These are phyloP conservation scores for Spathaspora passalidarum DNA, from an alignment of 805 yeast genomes.

Conservation along the genomic window DNA sequence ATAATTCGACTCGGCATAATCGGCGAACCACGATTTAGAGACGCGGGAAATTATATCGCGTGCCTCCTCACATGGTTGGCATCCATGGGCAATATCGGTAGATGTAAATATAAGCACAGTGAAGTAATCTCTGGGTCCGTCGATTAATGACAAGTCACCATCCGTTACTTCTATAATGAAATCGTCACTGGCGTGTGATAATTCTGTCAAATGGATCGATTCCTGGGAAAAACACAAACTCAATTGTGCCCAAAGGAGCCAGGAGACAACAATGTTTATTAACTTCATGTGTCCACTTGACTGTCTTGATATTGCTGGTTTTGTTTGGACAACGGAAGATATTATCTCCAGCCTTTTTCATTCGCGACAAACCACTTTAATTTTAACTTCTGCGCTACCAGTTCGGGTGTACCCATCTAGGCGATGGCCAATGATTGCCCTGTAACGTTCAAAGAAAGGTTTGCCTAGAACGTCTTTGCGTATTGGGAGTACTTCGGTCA, in stretches of 20 bases:
- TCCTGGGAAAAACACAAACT: neutral
- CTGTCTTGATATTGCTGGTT: neutral
- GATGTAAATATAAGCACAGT: slow-evolving; percentile 55
- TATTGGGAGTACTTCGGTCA: too few species aligned
- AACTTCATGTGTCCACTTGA: neutral
- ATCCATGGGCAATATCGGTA: slow-evolving; percentile 37
- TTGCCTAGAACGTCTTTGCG: too few species aligned
- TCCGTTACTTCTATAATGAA: slow-evolving; percentile 43
- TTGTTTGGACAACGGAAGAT: neutral
- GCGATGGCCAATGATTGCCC: too few species aligned
- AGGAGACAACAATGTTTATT: neutral
- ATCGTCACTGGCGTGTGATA: slow-evolving; percentile 13
- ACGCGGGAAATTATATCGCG: slow-evolving; percentile 37
- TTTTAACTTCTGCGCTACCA: too few species aligned
- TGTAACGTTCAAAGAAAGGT: too few species aligned
- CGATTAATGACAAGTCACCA: slow-evolving; percentile 37
- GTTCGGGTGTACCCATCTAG: too few species aligned
- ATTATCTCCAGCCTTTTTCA: too few species aligned
- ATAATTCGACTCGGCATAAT: slow-evolving; percentile 39
- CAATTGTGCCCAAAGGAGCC: neutral
- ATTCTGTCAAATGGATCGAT: slow-evolving; percentile 3
- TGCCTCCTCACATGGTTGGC: slow-evolving; percentile 43
- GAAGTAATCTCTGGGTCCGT: slow-evolving; percentile 52
- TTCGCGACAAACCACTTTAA: too few species aligned
- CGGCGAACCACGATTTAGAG: slow-evolving; percentile 39